These are phyloP conservation scores for Trichothecium sympodiale DNA, from an alignment of 2,329 filamentous ascomycete genomes.

Conservation along the genomic window DNA sequence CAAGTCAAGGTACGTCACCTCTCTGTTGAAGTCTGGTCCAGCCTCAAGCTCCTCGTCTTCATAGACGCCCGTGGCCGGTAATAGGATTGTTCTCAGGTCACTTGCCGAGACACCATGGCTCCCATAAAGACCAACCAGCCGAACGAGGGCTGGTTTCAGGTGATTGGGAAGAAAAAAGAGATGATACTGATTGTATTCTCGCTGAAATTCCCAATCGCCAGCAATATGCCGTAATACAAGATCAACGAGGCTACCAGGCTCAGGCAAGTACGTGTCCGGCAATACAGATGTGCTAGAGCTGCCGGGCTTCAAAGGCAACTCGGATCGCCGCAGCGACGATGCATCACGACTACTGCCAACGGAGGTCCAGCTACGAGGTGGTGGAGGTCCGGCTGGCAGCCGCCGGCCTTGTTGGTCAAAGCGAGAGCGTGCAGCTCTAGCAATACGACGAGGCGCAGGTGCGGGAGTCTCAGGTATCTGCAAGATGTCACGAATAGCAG, in stretches of 20 bases:
- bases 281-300: slow-evolving; percentile 13
- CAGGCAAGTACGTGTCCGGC: slow-evolving; percentile 34
- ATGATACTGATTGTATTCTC: slow-evolving; percentile 44
- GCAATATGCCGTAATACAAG: slow-evolving; percentile 38
- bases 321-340: background rate
- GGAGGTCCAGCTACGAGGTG: slow-evolving; percentile 44
- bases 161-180: slow-evolving; percentile 43
- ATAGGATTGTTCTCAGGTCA: slow-evolving; percentile 39
- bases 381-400: slow-evolving; percentile 45
- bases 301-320: background rate
- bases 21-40: slow-evolving; percentile 9
- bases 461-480: slow-evolving; percentile 46
- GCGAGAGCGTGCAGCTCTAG: slow-evolving; percentile 25
- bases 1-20: slow-evolving; percentile 43
- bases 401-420: slow-evolving; percentile 37
- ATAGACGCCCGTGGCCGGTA: slow-evolving; percentile 17
- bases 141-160: slow-evolving; percentile 39
- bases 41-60: slow-evolving; percentile 11
- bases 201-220: slow-evolving; percentile 42
- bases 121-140: slow-evolving; percentile 33
- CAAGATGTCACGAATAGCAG: slow-evolving; percentile 46
- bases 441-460: slow-evolving; percentile 34
- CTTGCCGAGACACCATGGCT: slow-evolving; percentile 34
- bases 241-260: slow-evolving; percentile 37
- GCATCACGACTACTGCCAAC: slow-evolving; percentile 9